Base-by-base conservation (phyloP, 495 filamentous ascomycete species). In the Terfezia claveryi region DNA sequence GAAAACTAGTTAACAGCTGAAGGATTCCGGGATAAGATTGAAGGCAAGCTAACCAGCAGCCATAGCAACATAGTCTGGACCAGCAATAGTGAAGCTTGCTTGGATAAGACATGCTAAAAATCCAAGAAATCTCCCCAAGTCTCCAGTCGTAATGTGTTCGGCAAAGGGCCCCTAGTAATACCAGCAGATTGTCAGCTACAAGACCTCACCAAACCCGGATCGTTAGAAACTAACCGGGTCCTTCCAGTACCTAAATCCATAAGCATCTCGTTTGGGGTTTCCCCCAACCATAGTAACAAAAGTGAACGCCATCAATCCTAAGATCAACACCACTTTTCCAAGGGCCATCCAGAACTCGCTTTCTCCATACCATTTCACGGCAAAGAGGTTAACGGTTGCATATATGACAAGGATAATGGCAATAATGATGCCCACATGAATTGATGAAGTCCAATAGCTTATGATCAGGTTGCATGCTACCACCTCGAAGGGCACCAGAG, bases 41-140 rank as follows among this genome's bases (percentile, higher is more conserved):
- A 68, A 4, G 82, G 82, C 65, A 8, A 80, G 68, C 66, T 87
- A 80, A 32, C 82, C 80, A 17, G 82, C 82, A 53, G 81, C 80
- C 20, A 87, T 73, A 67, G 81, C 82, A 55, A 80, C 76, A 54
- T 85, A 65, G 59, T 87, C 82, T 6, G 81, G 83, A 36, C 82
- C 82, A 56, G 71, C 73, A 68, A 82, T 85, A 17, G 82, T 76
- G 63, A 85, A 87, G 16, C 80, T 79, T 16, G 81, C 82, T 9
- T 75, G 84, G 56, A 82, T 79, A 62, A 86, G 85, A 54, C 84
- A 77, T 20, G 74, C 72, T 65, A 79, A 83, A 68, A 85, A 79
- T 6, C 82, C 82, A 55, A 73, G 72, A 70, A 85, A 87, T 50
- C 77, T 76, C 23, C 50, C 50, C 11, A 32, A 6, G n/a, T 32